Evolutionary conservation across 176 grass and related monocot genomes (phyloP).

Genomic region (Oryza coarctata): DNA sequence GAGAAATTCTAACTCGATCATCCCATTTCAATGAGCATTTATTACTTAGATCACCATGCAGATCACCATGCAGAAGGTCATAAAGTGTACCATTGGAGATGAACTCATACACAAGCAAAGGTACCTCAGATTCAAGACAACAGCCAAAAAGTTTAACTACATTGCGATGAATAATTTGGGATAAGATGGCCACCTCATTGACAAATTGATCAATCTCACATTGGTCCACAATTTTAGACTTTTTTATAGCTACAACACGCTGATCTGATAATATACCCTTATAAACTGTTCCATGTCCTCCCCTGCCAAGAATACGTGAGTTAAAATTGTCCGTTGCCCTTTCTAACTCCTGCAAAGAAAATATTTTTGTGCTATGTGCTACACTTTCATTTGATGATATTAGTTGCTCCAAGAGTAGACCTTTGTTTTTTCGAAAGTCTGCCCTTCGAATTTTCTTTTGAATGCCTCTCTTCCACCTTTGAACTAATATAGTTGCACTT

Average conservation of each 20-base stretch:
- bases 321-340: conserved; percentile 37
- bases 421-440: background rate
- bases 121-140: conserved; percentile 28
- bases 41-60: background rate
- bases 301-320: conserved; percentile 17
- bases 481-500: background rate
- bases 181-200: conserved; percentile 34
- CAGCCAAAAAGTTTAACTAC: conserved; percentile 22
- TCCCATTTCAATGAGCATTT: background rate
- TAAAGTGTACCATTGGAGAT: conserved; percentile 32
- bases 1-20: conserved; percentile 30
- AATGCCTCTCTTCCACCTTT: background rate
- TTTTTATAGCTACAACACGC: conserved; percentile 42
- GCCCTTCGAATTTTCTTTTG: background rate
- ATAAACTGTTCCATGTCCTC: conserved; percentile 33
- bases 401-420: background rate
- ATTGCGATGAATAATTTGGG: conserved; percentile 25
- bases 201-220: conserved; percentile 40
- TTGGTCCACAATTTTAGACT: conserved; percentile 34
- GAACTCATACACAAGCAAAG: conserved; percentile 45
- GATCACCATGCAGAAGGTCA: conserved; percentile 8
- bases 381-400: background rate
- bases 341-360: conserved; percentile 38
- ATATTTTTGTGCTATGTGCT: conserved; percentile 24
- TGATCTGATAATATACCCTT: conserved; percentile 35